Evolutionary conservation across 2,329 filamentous ascomycete genomes (phyloP).

Genomic region (Chalaropsis ovoidea): DNA sequence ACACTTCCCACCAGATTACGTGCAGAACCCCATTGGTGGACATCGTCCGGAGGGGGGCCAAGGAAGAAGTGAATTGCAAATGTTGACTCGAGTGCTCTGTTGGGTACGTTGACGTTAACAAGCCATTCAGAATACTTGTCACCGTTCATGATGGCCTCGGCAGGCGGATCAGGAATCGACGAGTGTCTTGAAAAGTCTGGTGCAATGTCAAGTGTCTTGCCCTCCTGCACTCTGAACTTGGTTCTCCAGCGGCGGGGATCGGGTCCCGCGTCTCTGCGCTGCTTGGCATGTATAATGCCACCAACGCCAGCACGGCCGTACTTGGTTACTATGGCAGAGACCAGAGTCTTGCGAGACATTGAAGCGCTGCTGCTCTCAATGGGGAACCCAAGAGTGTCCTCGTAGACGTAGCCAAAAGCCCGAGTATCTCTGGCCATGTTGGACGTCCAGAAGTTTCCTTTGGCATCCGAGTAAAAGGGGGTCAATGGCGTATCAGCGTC

Average conservation of each 20-base stretch:
- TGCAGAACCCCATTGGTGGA: conserved; percentile 42
- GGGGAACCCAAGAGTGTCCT: conserved; percentile 41
- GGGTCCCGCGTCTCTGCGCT: conserved; percentile 14
- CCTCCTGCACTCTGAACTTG: conserved; percentile 25
- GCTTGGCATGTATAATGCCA: conserved; percentile 44
- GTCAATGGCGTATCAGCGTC: conserved; percentile 49
- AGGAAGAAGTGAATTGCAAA: conserved; percentile 60
- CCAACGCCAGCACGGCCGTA: conserved; percentile 38
- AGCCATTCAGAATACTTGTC: conserved; percentile 53
- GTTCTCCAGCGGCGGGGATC: conserved; percentile 15
- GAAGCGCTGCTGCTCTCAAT: conserved; percentile 25
- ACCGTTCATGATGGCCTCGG: conserved; percentile 33
- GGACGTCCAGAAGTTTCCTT: conserved; percentile 59
- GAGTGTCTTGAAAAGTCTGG: conserved; percentile 25
- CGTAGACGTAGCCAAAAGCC: conserved; percentile 64
- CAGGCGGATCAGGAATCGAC: conserved; percentile 27
- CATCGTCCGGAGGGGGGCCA: conserved; percentile 41
- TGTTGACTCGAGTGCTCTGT: conserved; percentile 49
- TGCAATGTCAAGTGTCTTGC: conserved; percentile 21
- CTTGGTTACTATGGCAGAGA: conserved; percentile 32
- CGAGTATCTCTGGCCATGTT: conserved; percentile 48
- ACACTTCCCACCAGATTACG: conserved; percentile 52
- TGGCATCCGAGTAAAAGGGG: conserved; percentile 53
- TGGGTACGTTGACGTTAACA: conserved; percentile 53
- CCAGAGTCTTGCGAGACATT: conserved; percentile 23